Percentiles rank a stretch among this genome's conserved stretches.
Evolutionary conservation across 805 yeast genomes (phyloP).

Genomic region (Candida orba): DNA sequence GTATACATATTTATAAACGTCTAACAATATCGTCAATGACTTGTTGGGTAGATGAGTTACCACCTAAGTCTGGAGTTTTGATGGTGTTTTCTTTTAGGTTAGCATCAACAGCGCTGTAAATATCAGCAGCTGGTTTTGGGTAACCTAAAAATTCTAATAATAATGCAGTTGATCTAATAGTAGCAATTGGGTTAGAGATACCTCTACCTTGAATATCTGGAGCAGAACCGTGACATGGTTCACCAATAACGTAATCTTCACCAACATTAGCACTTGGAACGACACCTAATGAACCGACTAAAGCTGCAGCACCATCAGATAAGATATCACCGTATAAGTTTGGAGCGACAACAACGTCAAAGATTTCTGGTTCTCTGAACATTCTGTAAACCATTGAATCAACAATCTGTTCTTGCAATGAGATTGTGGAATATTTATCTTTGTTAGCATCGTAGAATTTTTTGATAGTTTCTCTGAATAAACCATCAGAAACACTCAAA

Average conservation of each 20-base stretch:
- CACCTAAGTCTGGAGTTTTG: constrained; percentile 95
- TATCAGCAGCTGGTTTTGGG: constrained; percentile 82
- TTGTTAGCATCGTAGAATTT: constrained; percentile 42
- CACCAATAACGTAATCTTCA: constrained; percentile 92
- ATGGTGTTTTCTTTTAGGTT: constrained; percentile 69
- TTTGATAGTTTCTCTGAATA: constrained; percentile 79
- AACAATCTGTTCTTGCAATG: constrained; percentile 90
- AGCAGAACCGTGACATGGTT: constrained; percentile 98
- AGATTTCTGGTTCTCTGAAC: constrained; percentile 97
- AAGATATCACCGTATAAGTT: constrained; percentile 96
- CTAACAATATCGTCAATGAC: constrained; percentile 75
- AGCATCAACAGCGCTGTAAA: constrained; percentile 91
- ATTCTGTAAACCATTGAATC: constrained; percentile 98
- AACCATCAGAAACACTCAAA: constrained; percentile 84
- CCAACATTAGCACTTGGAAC: constrained; percentile 99
- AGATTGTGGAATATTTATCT: constrained; percentile 51
- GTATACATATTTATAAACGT: constrained; percentile 16
- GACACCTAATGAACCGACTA: constrained; percentile 95
- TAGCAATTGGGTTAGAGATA: constrained; percentile 94
- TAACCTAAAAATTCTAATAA: constrained; percentile 96
- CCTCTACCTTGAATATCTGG: constrained; percentile 97
- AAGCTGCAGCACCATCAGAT: constrained; percentile 97
- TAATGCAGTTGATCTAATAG: constrained; percentile 94
- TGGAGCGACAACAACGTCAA: constrained; percentile 98
- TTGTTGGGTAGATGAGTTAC: constrained; percentile 76